Conservation (phyloP, 306 rosid species). For the Quercus agrifolia region DNA sequence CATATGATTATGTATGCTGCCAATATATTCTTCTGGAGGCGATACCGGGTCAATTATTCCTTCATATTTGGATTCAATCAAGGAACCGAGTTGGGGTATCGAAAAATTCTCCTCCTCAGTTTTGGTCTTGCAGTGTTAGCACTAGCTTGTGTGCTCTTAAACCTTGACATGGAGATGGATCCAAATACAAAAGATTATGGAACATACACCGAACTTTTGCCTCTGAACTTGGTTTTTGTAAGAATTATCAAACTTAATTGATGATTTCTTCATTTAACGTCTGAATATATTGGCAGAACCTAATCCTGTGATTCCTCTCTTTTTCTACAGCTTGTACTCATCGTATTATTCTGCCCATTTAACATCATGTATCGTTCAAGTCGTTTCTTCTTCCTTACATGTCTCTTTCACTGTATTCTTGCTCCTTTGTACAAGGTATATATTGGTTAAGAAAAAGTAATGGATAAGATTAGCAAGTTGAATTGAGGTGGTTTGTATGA, state of each 20-base stretch:
- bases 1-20: constrained; percentile 76
- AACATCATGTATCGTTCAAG: constrained; percentile 60
- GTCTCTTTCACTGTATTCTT: constrained; percentile 45
- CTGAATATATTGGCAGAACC: background rate
- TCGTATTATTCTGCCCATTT: constrained; percentile 48
- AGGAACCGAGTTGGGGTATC: constrained; percentile 56
- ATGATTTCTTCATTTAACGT: background rate
- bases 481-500: too few relatives aligned
- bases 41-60: constrained; percentile 55
- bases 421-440: constrained; percentile 67
- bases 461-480: background rate
- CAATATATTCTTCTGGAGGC: constrained; percentile 58
- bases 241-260: constrained; percentile 14
- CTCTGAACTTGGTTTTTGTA: constrained; percentile 55
- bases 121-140: constrained; percentile 49
- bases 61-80: constrained; percentile 77
- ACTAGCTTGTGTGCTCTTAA: constrained; percentile 53
- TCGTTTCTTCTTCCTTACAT: constrained; percentile 50
- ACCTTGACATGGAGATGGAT: constrained; percentile 54
- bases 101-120: constrained; percentile 45
- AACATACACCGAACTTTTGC: constrained; percentile 60
- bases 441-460: background rate
- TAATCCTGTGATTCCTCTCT: too few relatives aligned
- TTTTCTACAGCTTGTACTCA: constrained; percentile 35
- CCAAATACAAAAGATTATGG: constrained; percentile 32